Conservation (phyloP, 1,139 yeast species). For the Scheffersomyces illinoinensis region DNA sequence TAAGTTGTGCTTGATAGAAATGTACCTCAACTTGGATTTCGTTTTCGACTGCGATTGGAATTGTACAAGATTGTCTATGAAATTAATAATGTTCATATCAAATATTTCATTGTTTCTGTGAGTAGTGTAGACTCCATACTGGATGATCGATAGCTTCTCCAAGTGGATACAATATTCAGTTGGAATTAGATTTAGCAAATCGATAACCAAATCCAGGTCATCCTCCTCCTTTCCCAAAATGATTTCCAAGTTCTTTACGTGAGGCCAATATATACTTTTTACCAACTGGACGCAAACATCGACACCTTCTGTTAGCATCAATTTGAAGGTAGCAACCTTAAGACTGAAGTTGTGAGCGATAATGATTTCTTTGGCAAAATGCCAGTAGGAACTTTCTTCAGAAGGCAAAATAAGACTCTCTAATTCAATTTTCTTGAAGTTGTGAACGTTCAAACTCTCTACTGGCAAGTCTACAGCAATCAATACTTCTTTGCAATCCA, state of each 20-base stretch:
- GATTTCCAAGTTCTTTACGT: conserved; percentile 24
- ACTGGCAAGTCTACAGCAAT: not conserved
- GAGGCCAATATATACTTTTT: conserved; percentile 16
- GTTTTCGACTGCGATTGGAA: conserved; percentile 19
- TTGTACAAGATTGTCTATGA: conserved; percentile 32
- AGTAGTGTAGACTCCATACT: conserved; percentile 41
- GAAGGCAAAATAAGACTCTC: conserved; percentile 17
- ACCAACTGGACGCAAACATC: conserved; percentile 6
- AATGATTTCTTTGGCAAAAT: conserved; percentile 10
- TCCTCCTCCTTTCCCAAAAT: conserved; percentile 15
- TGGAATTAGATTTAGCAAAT: conserved; percentile 11
- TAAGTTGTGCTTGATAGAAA: conserved; percentile 53
- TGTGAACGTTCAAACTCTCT: not conserved
- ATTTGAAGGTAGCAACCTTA: conserved; percentile 16
- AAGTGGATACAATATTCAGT: conserved; percentile 17
- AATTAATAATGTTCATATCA: conserved; percentile 51
- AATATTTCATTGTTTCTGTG: conserved; percentile 57
- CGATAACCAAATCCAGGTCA: conserved; percentile 1
- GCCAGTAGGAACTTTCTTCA: conserved; percentile 15
- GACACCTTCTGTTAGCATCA: conserved; percentile 13
- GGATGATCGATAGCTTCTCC: conserved; percentile 45
- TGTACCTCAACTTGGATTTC: conserved; percentile 25
- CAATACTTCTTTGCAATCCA: not conserved
- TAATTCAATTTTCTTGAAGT: conserved; percentile 1
- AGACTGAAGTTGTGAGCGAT: conserved; percentile 6